Base-by-base conservation (phyloP, 306 rosid genomes). In the Quercus berberidifolia region DNA sequence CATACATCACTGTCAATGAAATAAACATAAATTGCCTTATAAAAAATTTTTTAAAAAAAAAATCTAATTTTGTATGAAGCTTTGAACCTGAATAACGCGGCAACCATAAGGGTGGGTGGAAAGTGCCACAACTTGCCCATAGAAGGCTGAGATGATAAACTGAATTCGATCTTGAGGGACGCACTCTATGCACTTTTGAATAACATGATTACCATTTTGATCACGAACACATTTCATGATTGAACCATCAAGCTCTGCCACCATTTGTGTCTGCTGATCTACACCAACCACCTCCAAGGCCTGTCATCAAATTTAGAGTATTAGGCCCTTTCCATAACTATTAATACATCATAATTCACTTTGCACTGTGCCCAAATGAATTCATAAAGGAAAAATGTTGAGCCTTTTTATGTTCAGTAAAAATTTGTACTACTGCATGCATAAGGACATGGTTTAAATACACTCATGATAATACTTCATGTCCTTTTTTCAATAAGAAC, bases 91-190 rank as follows among this genome's bases (percentile, higher is more conserved):
- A 83, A 95, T 90, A 81, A 95, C 98, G 62, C 99, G 91, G 82
- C 99, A 95, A 49, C 99, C 99, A 80, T 95, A 95, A 82, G 99
- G 98, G 87, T 95, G 98, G 79, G 92, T 91, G 75, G 99, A 95
- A 81, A 95, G 92, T 62, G 93, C 86, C 35, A 95, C 87, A 81
- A 93, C 97, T 88, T 95, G 99, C 67, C 97, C 98, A 85, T 93
- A 91, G 79, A 95, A 95, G 64, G 99, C 85, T 76, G 98, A 80
- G 84, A 95, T 86, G 71, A 95, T 89, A 85, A 93, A 95, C 85
- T 90, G 96, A 72, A 95, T 91, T 86, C 82, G 86, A 84, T 90
- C 91, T 87, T 93, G 97, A 87, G 98, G 97, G 73, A 95, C 85
- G 54, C 96, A 93, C 87, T 93, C 99, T 76, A 95, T 91, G 77